Evolutionary conservation across 2,329 filamentous ascomycete species (phyloP).

Genomic region (Xylariaceae sp.): DNA sequence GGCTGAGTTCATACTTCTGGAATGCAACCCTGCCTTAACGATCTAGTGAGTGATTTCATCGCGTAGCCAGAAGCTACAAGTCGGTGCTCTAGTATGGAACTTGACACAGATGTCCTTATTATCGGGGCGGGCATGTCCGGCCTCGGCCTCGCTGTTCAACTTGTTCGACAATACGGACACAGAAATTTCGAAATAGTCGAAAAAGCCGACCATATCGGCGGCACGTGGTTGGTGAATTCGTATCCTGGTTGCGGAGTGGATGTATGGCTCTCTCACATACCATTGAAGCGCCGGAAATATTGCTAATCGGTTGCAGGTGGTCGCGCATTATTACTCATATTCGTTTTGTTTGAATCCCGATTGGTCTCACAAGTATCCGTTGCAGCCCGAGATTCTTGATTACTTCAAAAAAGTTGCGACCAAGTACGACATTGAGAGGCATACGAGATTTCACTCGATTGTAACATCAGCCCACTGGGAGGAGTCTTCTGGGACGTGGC

Average conservation of each 20-base stretch:
- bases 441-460: slow-evolving; percentile 8
- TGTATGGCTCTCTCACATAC: neutral
- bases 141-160: slow-evolving; percentile 19
- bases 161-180: slow-evolving; percentile 19
- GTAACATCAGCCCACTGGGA: slow-evolving; percentile 20
- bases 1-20: too few species aligned
- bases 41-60: too few species aligned
- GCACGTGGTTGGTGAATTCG: slow-evolving; percentile 21
- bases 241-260: slow-evolving; percentile 27
- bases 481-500: slow-evolving; percentile 16
- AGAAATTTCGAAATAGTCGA: slow-evolving; percentile 24
- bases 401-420: slow-evolving; percentile 14
- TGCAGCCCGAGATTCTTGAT: slow-evolving; percentile 23
- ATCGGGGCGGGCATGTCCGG: slow-evolving; percentile 28
- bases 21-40: too few species aligned
- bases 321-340: slow-evolving; percentile 19
- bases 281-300: neutral
- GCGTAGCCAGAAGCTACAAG: too few species aligned
- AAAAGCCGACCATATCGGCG: slow-evolving; percentile 12
- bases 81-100: slow-evolving; percentile 1
- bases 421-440: slow-evolving; percentile 18
- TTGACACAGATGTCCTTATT: slow-evolving; percentile 25
- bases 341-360: slow-evolving; percentile 20
- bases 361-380: slow-evolving; percentile 22
- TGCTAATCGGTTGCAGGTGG: slow-evolving; percentile 5